Evolutionary conservation across 2,329 filamentous ascomycete species (phyloP), one percentile per base, ranked within the genome.

Genomic region (Hymenoscyphus linearis): DNA sequence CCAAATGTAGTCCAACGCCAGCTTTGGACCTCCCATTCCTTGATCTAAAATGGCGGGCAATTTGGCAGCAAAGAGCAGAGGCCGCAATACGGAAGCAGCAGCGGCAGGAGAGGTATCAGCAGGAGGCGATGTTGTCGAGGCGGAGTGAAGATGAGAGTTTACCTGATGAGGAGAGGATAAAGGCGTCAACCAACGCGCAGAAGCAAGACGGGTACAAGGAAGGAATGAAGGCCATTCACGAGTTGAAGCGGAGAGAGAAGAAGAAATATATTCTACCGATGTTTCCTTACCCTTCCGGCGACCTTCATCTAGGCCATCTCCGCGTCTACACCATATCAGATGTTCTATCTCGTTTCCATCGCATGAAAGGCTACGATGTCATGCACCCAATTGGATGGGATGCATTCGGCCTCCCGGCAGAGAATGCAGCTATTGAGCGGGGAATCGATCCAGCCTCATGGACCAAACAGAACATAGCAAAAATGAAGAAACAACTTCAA

Each of bases 371-470:
- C 16, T 80, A 85, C 67, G 77, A 89, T 60, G 90, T 96, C 35
- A 75, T 96, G 58, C 84, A 96, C 65, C 91, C 92, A n/a, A 96
- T 96, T 82, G 92, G 92, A 12, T 96, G 92, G 91, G 92, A 96
- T 78, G 90, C 91, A 4, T 96, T 96, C 76, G 92, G 92, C 1
- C 78, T 96, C 60, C 92, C 92, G 12, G 92, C 92, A 52, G 92
- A 96, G 75, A 96, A 96, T 76, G 92, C 92, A 18, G 92, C 92
- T 9, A 89, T 96, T 61, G 90, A 96, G 75, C 80, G 88, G 64
- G 90, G 90, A 13, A 81, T 93, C 63, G 84, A 90, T 70, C 91
- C 92, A 1, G 87, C 83, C 7, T 79, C 79, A 7, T 96, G 92
- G 92, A 96, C 92, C 0, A 82, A 80, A 70, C 79, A 80, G 67